Evolutionary conservation across 192 early-diverging fungal genomes (phyloP).

Genomic region (Mortierella antarctica): DNA sequence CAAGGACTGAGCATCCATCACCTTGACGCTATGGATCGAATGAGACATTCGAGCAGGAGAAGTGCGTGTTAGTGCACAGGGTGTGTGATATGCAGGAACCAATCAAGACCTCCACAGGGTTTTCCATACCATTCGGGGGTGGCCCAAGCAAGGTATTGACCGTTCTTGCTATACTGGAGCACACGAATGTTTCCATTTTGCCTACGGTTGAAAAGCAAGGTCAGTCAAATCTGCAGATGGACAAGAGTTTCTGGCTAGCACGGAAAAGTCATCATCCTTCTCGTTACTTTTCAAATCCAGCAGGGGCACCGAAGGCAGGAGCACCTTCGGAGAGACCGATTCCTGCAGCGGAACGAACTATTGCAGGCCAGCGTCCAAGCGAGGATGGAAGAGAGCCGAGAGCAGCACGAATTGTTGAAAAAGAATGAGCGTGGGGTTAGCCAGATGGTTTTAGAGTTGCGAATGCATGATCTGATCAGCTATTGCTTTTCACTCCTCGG

Average conservation of each 20-base stretch:
- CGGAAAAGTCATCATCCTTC: neutral
- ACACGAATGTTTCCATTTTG: conserved; percentile 60
- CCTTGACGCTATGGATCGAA: conserved; percentile 68
- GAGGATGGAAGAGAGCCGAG: neutral
- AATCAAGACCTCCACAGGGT: neutral
- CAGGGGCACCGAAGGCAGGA: conserved; percentile 60
- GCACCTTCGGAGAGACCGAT: conserved; percentile 64
- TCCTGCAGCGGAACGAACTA: conserved; percentile 66
- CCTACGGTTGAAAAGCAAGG: conserved; percentile 11
- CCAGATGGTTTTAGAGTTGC: conserved; percentile 20
- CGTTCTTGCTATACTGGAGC: conserved; percentile 81
- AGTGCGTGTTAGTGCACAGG: neutral
- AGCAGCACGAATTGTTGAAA: neutral
- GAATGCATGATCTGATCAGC: conserved; percentile 7
- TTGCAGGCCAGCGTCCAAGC: neutral
- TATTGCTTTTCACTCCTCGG: neutral
- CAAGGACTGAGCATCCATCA: conserved; percentile 76
- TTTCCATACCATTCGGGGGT: conserved; percentile 66
- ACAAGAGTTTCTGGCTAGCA: neutral
- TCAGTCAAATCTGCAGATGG: neutral
- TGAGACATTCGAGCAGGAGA: neutral
- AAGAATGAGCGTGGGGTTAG: conserved; percentile 5
- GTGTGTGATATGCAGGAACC: neutral
- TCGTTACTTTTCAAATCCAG: conserved; percentile 65
- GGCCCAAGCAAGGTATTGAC: conserved; percentile 74